Evolutionary conservation across 1,139 yeast species (phyloP).

Genomic region (Nakaseomyces kungkrabaensis): DNA sequence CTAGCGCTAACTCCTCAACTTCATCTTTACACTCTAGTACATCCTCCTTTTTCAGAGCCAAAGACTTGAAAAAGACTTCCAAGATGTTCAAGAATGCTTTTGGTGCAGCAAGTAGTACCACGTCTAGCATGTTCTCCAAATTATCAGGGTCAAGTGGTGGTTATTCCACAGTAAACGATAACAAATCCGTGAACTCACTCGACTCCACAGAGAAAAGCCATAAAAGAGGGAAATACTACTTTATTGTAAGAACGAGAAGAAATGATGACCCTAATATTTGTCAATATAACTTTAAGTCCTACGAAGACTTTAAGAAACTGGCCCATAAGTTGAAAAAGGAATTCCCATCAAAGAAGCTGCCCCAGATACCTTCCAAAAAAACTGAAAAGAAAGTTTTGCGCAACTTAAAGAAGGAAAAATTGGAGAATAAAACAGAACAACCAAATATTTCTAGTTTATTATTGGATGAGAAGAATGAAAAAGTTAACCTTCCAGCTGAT

Average conservation of each 20-base stretch:
- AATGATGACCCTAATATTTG: conserved; percentile 27
- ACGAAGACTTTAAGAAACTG: conserved; percentile 53
- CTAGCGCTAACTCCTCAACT: conserved; percentile 3
- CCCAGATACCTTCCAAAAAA: conserved; percentile 50
- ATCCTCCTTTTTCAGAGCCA: background rate
- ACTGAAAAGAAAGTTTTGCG: conserved; percentile 31
- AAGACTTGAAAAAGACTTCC: conserved; percentile 5
- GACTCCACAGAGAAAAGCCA: background rate
- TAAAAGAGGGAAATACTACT: conserved; percentile 30
- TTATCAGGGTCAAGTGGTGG: conserved; percentile 18
- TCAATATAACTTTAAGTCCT: conserved; percentile 50
- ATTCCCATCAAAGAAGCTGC: conserved; percentile 64
- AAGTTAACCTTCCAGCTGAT: conserved; percentile 18
- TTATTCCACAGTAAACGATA: background rate
- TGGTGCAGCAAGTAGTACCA: conserved; percentile 4
- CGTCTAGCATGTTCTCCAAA: conserved; percentile 19
- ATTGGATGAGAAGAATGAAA: conserved; percentile 5
- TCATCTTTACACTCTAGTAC: conserved; percentile 2
- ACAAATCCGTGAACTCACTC: background rate
- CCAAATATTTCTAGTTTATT: background rate
- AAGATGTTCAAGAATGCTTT: conserved; percentile 29
- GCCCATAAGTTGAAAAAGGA: conserved; percentile 41
- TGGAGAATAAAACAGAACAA: conserved; percentile 7
- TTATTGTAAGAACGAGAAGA: conserved; percentile 35
- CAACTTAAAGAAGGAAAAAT: conserved; percentile 10